Base-by-base conservation (phyloP, 129 eudicot species). In the Calendula officinalis region DNA sequence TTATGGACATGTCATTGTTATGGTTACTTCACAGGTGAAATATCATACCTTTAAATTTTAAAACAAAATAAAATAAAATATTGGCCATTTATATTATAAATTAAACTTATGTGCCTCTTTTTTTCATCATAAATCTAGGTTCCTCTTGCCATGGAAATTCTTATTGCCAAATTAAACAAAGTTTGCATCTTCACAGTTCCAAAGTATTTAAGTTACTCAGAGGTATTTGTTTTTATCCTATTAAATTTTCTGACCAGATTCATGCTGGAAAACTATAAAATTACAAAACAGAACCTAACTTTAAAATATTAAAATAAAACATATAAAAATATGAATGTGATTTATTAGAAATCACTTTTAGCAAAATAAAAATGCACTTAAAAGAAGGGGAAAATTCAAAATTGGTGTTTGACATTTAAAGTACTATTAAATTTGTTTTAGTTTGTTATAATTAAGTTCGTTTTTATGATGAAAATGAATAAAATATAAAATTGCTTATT, bases 151-250 rank as follows among this genome's bases (percentile, higher is more conserved):
- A 88, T 88, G 92, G 95, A 94, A 13, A 77, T 89, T 72, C 75
- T 88, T 65, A 77, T 94, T 67, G 97, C 99, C n/a, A 81, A 88
- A 64, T 73, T 94, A 74, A 90, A 94, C 82, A 86, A 59, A 76
- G 87, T 51, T 63, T 94, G 99, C 70, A 88, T 86, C 51, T 81
- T 75, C 66, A 88, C 97, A 36, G 96, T 94, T 57, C 99, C 99
- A 10, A 94, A 94, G 77, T 81, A 78, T 76, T 73, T 92, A 54
- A 67, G 56, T 68, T 94, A 83, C 88, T 94, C 95, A 5, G 62
- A 83, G 99, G 98, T 92, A 69, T 68, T 56, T 41, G 6, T 43
- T 49, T 56, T 45, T 33, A 38, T 67, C 35, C 64, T 63, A 58
- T 53, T 54, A 72, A 11, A 10, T 13, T 50, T 55, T 64, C n/a